Percentiles rank a stretch among this genome's conserved stretches.
Conservation (phyloP, 192 early-diverging fungal genomes). For the Dimargaris xerosporica region DNA sequence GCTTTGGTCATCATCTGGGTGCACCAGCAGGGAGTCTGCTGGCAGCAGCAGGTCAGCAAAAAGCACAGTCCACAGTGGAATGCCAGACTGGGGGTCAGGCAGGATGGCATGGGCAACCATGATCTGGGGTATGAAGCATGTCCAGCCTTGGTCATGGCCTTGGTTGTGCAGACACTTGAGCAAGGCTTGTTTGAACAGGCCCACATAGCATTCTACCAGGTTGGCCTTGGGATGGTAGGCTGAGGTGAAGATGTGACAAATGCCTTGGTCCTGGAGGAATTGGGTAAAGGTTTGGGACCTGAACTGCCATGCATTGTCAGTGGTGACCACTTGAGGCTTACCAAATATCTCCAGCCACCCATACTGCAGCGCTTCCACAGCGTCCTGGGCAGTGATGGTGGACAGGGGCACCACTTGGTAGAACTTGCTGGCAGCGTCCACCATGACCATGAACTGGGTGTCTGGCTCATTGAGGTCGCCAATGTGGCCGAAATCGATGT, state of each 20-base stretch:
- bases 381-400: neutral
- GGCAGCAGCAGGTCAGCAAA: neutral
- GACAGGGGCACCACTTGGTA: constrained; percentile 11
- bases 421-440: constrained; percentile 14
- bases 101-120: constrained; percentile 13
- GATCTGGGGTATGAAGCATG: constrained; percentile 12
- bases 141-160: constrained; percentile 3
- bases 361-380: neutral
- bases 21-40: neutral
- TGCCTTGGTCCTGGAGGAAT: neutral
- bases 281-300: neutral
- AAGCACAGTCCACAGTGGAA: neutral
- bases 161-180: constrained; percentile 4
- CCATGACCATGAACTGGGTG: constrained; percentile 9
- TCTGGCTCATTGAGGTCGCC: constrained; percentile 9
- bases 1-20: constrained; percentile 1
- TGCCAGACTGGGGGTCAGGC: neutral
- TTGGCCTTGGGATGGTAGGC: constrained; percentile 16
- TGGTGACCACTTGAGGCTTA: constrained; percentile 4
- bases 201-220: constrained; percentile 15
- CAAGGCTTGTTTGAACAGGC: constrained; percentile 15
- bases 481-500: constrained; percentile 15
- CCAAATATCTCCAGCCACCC: constrained; percentile 15
- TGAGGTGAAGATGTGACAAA: constrained; percentile 8
- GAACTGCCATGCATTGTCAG: constrained; percentile 17